Percentiles rank a stretch among this genome's conserved stretches.
These are phyloP conservation scores for Nicotiana otophora DNA, from an alignment of 257 asterid genomes.

Conservation along the genomic window DNA sequence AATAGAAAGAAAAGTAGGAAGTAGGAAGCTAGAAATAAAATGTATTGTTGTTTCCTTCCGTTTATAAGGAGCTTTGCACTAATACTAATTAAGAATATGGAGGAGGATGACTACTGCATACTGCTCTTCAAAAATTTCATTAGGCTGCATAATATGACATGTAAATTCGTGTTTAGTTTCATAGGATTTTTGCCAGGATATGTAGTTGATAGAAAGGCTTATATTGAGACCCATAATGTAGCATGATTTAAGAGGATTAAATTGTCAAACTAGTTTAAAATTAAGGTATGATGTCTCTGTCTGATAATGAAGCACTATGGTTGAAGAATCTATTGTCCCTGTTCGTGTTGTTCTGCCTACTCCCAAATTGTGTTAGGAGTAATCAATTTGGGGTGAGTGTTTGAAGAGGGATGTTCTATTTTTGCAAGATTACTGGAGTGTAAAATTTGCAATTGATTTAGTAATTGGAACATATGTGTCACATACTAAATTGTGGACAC, in stretches of 20 bases:
- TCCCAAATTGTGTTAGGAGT: neutral
- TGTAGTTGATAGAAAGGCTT: neutral
- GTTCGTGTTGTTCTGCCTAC: neutral
- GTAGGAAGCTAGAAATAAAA: neutral
- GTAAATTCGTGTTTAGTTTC: neutral
- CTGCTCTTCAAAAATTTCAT: neutral
- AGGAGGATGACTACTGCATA: neutral
- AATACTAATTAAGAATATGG: neutral
- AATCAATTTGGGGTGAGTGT: neutral
- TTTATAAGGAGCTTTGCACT: neutral
- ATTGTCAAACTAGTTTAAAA: neutral
- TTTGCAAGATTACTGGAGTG: neutral
- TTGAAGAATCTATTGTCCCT: neutral
- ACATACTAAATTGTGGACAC: neutral
- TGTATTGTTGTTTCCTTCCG: neutral
- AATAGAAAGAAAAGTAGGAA: neutral
- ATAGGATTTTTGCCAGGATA: neutral
- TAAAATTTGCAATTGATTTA: neutral
- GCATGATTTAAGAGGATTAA: neutral
- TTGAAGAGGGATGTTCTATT: neutral
- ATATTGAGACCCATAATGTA: neutral
- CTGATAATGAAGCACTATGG: neutral
- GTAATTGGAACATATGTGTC: neutral
- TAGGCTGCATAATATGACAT: neutral
- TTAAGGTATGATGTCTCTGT: neutral